Evolutionary conservation across 2,329 filamentous ascomycete species (phyloP).

Genomic region (Calonectria multiphialidica): DNA sequence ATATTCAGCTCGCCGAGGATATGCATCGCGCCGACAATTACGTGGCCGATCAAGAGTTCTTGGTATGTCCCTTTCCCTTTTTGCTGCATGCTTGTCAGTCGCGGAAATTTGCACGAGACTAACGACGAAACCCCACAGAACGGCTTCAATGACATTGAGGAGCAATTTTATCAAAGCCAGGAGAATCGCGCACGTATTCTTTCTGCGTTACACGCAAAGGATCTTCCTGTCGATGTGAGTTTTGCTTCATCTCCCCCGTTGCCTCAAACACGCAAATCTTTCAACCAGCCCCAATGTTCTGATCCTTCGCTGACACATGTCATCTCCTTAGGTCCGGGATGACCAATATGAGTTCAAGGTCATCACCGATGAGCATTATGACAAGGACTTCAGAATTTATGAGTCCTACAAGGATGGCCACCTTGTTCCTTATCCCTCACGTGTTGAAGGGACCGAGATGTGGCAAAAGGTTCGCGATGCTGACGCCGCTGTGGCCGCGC

Average conservation of each 20-base stretch:
- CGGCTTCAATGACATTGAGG: conserved; percentile 52
- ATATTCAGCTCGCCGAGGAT: conserved; percentile 54
- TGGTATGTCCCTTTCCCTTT: conserved; percentile 49
- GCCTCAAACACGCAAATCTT: conserved; percentile 17
- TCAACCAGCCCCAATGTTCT: conserved; percentile 26
- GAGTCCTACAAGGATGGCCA: conserved; percentile 54
- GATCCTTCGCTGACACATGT: conserved; percentile 34
- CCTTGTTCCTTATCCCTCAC: conserved; percentile 60
- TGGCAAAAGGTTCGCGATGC: conserved; percentile 52
- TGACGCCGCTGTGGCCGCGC: conserved; percentile 51
- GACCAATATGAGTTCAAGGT: conserved; percentile 59
- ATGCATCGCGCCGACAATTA: conserved; percentile 49
- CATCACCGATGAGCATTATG: conserved; percentile 58
- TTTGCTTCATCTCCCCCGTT: conserved; percentile 29
- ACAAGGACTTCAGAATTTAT: conserved; percentile 58
- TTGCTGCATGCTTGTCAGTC: conserved; percentile 31
- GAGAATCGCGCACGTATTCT: conserved; percentile 61
- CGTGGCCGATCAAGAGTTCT: conserved; percentile 50
- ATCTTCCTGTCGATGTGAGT: conserved; percentile 64
- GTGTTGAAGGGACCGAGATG: conserved; percentile 57
- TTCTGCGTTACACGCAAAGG: conserved; percentile 55
- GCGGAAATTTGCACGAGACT: conserved; percentile 38
- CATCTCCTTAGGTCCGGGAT: conserved; percentile 52
- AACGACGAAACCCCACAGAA: conserved; percentile 46
- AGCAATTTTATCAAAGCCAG: conserved; percentile 59